Evolutionary conservation across 1,139 yeast genomes (phyloP), one percentile per base, ranked within the genome.

Genomic region (Insectozyma bohioensis): DNA sequence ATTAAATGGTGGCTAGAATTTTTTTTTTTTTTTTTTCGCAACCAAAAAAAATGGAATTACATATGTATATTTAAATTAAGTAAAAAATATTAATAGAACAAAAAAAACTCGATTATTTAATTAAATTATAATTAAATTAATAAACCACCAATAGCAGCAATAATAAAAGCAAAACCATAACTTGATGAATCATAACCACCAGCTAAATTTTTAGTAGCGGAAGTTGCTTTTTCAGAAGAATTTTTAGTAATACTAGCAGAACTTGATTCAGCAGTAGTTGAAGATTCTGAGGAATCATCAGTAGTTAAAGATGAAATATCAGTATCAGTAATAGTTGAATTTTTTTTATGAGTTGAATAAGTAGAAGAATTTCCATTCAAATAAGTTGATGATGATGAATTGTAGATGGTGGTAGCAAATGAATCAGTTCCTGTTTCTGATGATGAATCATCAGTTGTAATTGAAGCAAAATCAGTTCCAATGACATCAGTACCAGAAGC

Each of bases 141-240:
- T 37, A 54, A 45, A 20, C 52, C 49, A 36, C 59, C 62, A 25
- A 46, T 51, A 31, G 46, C 42, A 30, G 53, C 54, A 26, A 57
- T 58, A 32, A 47, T 45, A 26, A 50, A 47, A 18, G 52, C 56
- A 25, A 54, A 23, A 21, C 57, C 50, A 35, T 30, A 45, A 26
- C 47, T 52, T 25, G 40, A 35, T n/a, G 33, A 40, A n/a, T 26
- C 16, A 12, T 23, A 32, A 18, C 29, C 33, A 30, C 31, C 42
- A 33, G 30, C 35, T 22, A 9, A 6, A 15, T 16, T 20, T 8
- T 22, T 17, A 12, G 28, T 20, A 14, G 18, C 26, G 3, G 12
- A 12, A 18, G 20, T 26, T n/a, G 27, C 22, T 14, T 17, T 22
- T 14, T 13, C 10, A 13, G 14, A 3, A 22, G 17, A 11, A 19